phyloP scores from a whole-genome alignment of 2,329 filamentous ascomycete genomes.

The Metarhizium sp. region DNA sequence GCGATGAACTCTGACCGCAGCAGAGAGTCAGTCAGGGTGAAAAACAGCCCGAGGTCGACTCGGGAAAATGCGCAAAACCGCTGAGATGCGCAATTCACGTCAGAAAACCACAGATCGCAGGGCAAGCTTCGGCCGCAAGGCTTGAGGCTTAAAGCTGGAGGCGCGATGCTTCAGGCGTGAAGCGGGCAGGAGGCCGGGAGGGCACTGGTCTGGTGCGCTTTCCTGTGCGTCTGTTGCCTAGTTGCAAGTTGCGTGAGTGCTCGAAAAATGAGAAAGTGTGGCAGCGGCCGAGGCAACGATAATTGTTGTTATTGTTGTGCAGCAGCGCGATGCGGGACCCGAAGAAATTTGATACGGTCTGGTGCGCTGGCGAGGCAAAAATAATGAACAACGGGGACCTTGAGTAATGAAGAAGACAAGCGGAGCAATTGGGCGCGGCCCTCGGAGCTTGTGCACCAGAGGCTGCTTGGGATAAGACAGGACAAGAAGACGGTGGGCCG shows the following conservation, averaged over 20 bases:
- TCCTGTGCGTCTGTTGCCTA: not conserved
- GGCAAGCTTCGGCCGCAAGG: slow-evolving; percentile 1
- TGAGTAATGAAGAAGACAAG: slow-evolving; percentile 14
- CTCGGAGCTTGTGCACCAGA: not conserved
- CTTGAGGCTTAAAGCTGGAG: too few relatives aligned
- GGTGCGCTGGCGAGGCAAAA: slow-evolving; percentile 6
- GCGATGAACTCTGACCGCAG: slow-evolving; percentile 3
- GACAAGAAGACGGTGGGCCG: not conserved
- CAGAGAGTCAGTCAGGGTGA: slow-evolving; percentile 1
- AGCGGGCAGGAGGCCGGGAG: not conserved
- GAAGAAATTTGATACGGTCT: slow-evolving; percentile 22
- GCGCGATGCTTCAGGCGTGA: not conserved
- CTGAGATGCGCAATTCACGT: not conserved
- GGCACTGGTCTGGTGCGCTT: not conserved
- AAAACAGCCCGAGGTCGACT: slow-evolving; percentile 1
- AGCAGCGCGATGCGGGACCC: slow-evolving; percentile 13
- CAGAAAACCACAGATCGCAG: slow-evolving; percentile 5
- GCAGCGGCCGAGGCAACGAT: not conserved
- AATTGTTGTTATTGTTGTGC: slow-evolving; percentile 1
- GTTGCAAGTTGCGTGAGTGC: not conserved
- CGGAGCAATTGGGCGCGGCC: slow-evolving; percentile 12
- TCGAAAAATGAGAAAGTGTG: not conserved
- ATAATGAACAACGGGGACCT: slow-evolving; percentile 18
- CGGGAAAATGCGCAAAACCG: not conserved
- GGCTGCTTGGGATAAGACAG: not conserved